Percentiles rank a stretch among this genome's conserved stretches.
phyloP scores from a whole-genome alignment of 2,329 filamentous ascomycete species.

The Alternaria conjuncta region DNA sequence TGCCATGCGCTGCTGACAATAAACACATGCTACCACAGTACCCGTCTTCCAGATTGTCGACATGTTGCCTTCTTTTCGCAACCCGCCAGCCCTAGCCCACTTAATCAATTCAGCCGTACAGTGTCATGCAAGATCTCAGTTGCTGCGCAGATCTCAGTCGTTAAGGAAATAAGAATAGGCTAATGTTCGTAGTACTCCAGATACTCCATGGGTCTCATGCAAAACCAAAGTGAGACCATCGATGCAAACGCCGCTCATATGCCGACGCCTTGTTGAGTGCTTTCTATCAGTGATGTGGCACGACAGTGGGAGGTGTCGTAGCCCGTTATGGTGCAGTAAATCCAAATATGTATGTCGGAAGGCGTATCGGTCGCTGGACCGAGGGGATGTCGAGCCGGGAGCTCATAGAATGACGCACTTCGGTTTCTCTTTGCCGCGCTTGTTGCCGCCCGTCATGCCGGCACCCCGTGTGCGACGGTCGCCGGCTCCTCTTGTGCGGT shows the following conservation, averaged over 20 bases:
- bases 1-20: conserved; percentile 15
- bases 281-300: conserved; percentile 39
- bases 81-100: conserved; percentile 9
- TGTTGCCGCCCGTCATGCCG: conserved; percentile 20
- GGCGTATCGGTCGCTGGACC: conserved; percentile 10
- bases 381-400: neutral
- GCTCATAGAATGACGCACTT: conserved; percentile 46
- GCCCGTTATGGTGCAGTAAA: conserved; percentile 35
- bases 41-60: conserved; percentile 1
- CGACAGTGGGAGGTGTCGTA: conserved; percentile 31
- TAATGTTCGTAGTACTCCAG: conserved; percentile 31
- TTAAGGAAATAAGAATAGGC: conserved; percentile 21
- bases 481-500: conserved; percentile 21
- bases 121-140: conserved; percentile 28
- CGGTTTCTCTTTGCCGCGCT: conserved; percentile 34
- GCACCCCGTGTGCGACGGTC: conserved; percentile 18
- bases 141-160: conserved; percentile 18
- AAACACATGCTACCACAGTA: conserved; percentile 13
- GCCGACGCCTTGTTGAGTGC: conserved; percentile 41
- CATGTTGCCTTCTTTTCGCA: conserved; percentile 3
- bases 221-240: conserved; percentile 36
- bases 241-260: conserved; percentile 48
- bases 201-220: conserved; percentile 42
- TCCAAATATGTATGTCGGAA: conserved; percentile 31
- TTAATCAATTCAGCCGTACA: conserved; percentile 28